Evolutionary conservation across 805 yeast species (phyloP), one percentile per base, ranked within the genome.

Genomic region (Teunomyces aglyptinius): DNA sequence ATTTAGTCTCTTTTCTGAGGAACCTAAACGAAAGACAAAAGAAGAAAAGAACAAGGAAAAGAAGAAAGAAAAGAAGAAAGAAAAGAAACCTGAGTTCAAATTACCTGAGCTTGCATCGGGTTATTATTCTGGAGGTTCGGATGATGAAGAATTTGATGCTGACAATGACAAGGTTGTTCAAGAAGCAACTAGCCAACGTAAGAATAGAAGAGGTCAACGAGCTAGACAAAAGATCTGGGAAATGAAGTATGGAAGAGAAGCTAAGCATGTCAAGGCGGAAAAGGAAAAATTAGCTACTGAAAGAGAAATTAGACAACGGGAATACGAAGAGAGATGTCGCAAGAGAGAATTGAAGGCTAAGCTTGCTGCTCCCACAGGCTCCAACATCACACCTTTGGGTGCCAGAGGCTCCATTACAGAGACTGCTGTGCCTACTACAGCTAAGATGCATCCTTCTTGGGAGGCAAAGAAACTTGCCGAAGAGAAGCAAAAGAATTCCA

Each of bases 221-320:
- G 99, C 97, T 1, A 83, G 99, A 70, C 94, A 92, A 64, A 86
- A 87, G 73, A 89, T 94, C 44, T 94, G 98, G 98, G 99, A 90
- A 61, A 72, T 79, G 68, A 92, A 94, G 64, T 94, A 75, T 61
- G 98, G 98, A 22, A 64, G 65, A 15, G 70, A 74, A 20, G 99
- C 99, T n/a, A 83, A 81, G 47, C 99, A 94, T 64, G 78, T 91
- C 19, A 74, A 80, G 58, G 78, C 82, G 54, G 87, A 87, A 56
- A 67, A 73, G n/a, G 81, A 76, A 41, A 75, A 82, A 35, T 64
- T 70, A 24, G 68, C 65, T 38, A 76, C 76, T 38, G 85, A 83
- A 51, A 72, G 86, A 49, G 83, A 83, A 53, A 71, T 73, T 48
- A 76, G 78, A 56, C 86, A 81, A 59, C 54, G 54, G 26, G 94